These are phyloP conservation scores for Aureobasidium sp. DNA, from an alignment of 2,329 filamentous ascomycete species.

Conservation along the genomic window DNA sequence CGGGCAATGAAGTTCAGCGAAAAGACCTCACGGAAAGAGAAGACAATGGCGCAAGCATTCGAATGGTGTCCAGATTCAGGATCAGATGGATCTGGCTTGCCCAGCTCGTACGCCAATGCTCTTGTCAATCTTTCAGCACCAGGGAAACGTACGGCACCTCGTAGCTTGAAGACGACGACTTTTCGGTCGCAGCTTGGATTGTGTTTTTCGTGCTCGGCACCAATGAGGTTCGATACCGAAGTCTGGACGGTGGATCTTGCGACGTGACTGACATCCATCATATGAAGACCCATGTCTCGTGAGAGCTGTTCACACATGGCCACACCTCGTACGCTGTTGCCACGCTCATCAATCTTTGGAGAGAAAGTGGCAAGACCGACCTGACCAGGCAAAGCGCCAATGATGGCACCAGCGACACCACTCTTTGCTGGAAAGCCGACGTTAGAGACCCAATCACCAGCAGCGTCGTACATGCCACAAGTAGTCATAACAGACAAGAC, in stretches of 20 bases:
- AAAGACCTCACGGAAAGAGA: conserved; percentile 22
- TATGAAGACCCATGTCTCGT: conserved; percentile 22
- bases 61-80: conserved; percentile 20
- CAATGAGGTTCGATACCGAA: conserved; percentile 17
- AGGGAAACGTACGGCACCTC: conserved; percentile 21
- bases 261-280: conserved; percentile 23
- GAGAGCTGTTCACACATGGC: conserved; percentile 21
- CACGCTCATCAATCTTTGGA: conserved; percentile 20
- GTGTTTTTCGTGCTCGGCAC: conserved; percentile 13
- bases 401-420: conserved; percentile 24
- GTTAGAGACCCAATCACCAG: conserved; percentile 34
- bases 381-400: conserved; percentile 21
- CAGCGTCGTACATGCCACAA: conserved; percentile 38
- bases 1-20: conserved; percentile 22
- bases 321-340: conserved; percentile 22
- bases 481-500: conserved; percentile 38
- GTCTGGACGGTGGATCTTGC: conserved; percentile 21
- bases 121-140: conserved; percentile 21
- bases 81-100: conserved; percentile 17
- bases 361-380: conserved; percentile 22
- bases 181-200: conserved; percentile 11
- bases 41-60: conserved; percentile 21
- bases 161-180: conserved; percentile 21
- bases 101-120: conserved; percentile 18
- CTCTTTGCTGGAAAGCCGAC: conserved; percentile 36